Evolutionary conservation across 1,284 basidiomycete species (phyloP).

Genomic region (Apiotrichum gracile): DNA sequence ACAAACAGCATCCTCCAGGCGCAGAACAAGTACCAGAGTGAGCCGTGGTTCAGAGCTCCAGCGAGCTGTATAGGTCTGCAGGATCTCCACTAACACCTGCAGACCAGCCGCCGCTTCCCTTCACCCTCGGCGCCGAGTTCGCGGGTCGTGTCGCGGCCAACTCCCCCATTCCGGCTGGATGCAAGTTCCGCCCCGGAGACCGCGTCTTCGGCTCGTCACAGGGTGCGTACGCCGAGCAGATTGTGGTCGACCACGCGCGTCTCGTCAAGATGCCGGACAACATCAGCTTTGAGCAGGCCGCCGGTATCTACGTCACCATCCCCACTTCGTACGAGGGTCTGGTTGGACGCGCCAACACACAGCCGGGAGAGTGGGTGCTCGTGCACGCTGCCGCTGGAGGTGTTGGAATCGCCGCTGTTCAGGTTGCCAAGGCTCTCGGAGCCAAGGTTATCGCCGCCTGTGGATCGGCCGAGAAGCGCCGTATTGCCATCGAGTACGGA

Average conservation of each 20-base stretch:
- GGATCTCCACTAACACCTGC: not conserved
- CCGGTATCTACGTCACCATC: slow-evolving; percentile 22
- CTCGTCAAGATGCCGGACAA: slow-evolving; percentile 59
- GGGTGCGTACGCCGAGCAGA: slow-evolving; percentile 68
- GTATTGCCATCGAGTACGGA: slow-evolving; percentile 44
- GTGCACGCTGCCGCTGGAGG: slow-evolving; percentile 80
- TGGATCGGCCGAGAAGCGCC: slow-evolving; percentile 45
- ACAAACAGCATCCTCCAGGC: slow-evolving; percentile 74
- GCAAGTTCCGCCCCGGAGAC: slow-evolving; percentile 75
- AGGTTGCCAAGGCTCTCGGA: slow-evolving; percentile 67
- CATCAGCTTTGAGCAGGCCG: slow-evolving; percentile 62
- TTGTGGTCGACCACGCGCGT: slow-evolving; percentile 53
- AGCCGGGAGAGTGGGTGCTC: slow-evolving; percentile 78
- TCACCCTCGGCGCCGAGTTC: slow-evolving; percentile 77
- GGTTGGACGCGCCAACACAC: slow-evolving; percentile 71
- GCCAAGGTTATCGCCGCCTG: slow-evolving; percentile 51
- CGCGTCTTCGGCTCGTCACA: slow-evolving; percentile 82
- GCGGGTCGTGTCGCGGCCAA: slow-evolving; percentile 67
- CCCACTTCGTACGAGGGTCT: slow-evolving; percentile 64
- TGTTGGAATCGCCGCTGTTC: slow-evolving; percentile 84
- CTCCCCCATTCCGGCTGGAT: slow-evolving; percentile 76
- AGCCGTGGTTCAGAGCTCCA: slow-evolving; percentile 2
- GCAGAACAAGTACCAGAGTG: slow-evolving; percentile 78
- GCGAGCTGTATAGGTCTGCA: not conserved
- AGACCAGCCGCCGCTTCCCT: slow-evolving; percentile 71